These are phyloP conservation scores for Arachnopeziza araneosa DNA, from an alignment of 2,329 filamentous ascomycete species.

Conservation along the genomic window DNA sequence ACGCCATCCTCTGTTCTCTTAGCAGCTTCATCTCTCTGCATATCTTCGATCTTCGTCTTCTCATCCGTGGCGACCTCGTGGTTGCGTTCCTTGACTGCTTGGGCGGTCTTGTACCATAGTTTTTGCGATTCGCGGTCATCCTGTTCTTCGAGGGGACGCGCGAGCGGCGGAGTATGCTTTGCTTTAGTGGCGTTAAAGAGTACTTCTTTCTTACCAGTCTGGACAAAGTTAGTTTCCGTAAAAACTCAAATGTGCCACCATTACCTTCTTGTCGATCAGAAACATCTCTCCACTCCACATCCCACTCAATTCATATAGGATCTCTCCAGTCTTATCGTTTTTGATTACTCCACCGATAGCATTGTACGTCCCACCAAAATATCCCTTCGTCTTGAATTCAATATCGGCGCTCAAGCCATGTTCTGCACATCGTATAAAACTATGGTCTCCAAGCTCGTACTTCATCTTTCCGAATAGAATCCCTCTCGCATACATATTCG, in stretches of 20 bases:
- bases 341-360: constrained; percentile 89
- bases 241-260: constrained; percentile 21
- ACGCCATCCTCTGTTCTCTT: constrained; percentile 69
- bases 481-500: constrained; percentile 97
- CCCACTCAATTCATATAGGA: constrained; percentile 86
- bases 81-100: constrained; percentile 77
- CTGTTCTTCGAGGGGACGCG: constrained; percentile 79
- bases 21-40: constrained; percentile 83
- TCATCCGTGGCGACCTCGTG: constrained; percentile 88
- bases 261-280: constrained; percentile 74
- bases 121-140: constrained; percentile 84
- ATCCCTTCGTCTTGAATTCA: constrained; percentile 98
- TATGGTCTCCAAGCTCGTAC: constrained; percentile 96
- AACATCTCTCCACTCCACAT: constrained; percentile 94
- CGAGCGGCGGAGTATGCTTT: constrained; percentile 67
- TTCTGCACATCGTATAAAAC: constrained; percentile 86
- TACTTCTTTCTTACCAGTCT: constrained; percentile 85
- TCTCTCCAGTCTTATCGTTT: constrained; percentile 78
- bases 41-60: constrained; percentile 93
- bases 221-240: neutral
- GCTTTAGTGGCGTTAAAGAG: constrained; percentile 82
- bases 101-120: constrained; percentile 76
- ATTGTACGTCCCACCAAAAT: constrained; percentile 94
- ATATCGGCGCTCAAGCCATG: constrained; percentile 81
- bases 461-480: constrained; percentile 99